A percentile compares a stretch with the other conserved stretches of the same genome.
Conservation (phyloP, 306 rosid genomes). For the Cucurbita ficifolia region DNA sequence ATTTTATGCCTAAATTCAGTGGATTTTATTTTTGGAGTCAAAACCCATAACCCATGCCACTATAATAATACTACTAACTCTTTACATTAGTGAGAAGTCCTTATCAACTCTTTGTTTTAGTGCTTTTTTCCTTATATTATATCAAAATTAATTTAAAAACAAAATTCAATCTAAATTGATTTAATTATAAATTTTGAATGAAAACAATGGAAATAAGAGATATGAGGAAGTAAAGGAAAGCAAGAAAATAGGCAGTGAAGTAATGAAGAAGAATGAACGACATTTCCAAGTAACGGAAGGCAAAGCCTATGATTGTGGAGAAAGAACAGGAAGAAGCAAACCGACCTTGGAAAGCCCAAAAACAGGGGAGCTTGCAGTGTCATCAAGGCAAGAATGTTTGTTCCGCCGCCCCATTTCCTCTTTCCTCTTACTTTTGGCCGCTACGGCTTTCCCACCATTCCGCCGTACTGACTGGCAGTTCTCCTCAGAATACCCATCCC, state of each 20-base stretch:
- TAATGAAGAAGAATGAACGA: neutral
- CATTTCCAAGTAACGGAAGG: neutral
- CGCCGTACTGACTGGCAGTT: conserved; percentile 15
- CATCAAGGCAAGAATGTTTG: conserved; percentile 35
- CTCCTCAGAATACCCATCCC: conserved; percentile 30
- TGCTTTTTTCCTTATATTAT: too few species aligned
- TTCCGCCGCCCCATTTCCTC: neutral
- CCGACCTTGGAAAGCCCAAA: conserved; percentile 25
- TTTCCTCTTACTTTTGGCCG: conserved; percentile 15
- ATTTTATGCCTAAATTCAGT: neutral
- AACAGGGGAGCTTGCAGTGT: conserved; percentile 70
- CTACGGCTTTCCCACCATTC: conserved; percentile 10
- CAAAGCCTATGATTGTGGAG: neutral
- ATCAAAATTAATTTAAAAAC: too few species aligned
- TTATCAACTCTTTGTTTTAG: too few species aligned
- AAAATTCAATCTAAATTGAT: neutral
- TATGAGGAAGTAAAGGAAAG: neutral
- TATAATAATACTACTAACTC: too few species aligned
- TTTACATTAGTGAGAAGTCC: neutral
- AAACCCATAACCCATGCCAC: neutral
- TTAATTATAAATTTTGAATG: too few species aligned
- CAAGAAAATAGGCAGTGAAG: neutral
- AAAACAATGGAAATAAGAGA: neutral
- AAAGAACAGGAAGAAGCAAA: neutral
- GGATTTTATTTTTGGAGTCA: neutral